Base-by-base conservation (phyloP, 306 rosid genomes). In the Lupinus albus region DNA sequence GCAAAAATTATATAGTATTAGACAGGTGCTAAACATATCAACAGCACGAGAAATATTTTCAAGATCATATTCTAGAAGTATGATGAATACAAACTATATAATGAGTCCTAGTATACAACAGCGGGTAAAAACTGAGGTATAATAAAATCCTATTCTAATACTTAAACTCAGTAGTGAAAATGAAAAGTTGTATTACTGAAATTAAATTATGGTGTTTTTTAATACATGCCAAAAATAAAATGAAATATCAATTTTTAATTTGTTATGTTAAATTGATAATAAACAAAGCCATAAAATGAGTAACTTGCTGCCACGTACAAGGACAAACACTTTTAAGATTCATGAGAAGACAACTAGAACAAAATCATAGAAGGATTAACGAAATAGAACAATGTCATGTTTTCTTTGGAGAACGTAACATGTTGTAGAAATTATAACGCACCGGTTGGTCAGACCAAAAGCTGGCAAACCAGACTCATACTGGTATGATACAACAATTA, bases 1-100 rank as follows among this genome's bases (percentile, higher is more conserved):
- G 80, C 48, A 79, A 74, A 66, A 70, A 28, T 73, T 68, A 65
- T 52, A 53, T 36, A 71, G 7, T 10, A 56, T 52, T 68, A 77
- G 57, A 63, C 56, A 51, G 15, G 53, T 33, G 15, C 28, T 21
- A 9, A 76, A 54, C 68, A 50, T 35, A 65, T 73, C 50, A 61
- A 81, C 59, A 32, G 60, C 67, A 71, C 46, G 69, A 47, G 42
- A 52, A 8, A 13, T 45, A 58, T 64, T 73, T 60, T 17, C 13
- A 17, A 46, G 59, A 45, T 55, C 68, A 42, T 58, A 47, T 48
- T 55, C 42, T 6, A 72, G 48, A 76, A 11, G 55, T 18, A 47
- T 12, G 14, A 46, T 6, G 11, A 64, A 71, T 25, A 64, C 21
- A 47, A 48, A 39, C 42, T 6, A 65, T 44, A 42, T 32, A 33